phyloP scores from a whole-genome alignment of 2,329 filamentous ascomycete species.

The Aureobasidium lini region DNA sequence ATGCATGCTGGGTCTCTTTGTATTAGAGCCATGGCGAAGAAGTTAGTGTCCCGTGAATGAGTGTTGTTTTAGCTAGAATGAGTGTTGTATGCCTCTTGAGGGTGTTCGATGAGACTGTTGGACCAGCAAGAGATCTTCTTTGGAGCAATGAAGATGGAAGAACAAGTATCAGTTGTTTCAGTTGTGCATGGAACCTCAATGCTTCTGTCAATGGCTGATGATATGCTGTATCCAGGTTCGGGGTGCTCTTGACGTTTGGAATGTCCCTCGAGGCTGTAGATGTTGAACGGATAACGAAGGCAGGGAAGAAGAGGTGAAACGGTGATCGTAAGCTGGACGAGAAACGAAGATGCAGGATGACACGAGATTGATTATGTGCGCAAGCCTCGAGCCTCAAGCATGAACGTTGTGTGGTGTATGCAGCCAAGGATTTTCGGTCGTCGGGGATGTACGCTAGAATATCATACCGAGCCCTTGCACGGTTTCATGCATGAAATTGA shows the following conservation, averaged over 20 bases:
- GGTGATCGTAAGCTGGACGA: slow-evolving; percentile 4
- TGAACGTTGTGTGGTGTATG: slow-evolving; percentile 12
- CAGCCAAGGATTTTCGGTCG: slow-evolving; percentile 11
- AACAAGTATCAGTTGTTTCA: background rate
- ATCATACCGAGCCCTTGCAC: slow-evolving; percentile 10
- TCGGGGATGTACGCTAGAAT: slow-evolving; percentile 12
- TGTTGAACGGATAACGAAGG: background rate
- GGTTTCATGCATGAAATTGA: slow-evolving; percentile 13
- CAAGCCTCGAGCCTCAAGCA: slow-evolving; percentile 11
- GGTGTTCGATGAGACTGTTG: background rate
- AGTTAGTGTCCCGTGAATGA: background rate
- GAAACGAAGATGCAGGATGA: slow-evolving; percentile 11
- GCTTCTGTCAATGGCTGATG: background rate
- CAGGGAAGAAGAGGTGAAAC: slow-evolving; percentile 6
- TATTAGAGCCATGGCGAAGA: background rate
- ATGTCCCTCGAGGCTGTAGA: background rate
- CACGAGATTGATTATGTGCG: slow-evolving; percentile 1
- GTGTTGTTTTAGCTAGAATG: background rate
- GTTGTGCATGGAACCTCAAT: background rate
- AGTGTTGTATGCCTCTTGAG: background rate
- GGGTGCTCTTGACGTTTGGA: background rate
- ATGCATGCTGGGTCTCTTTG: slow-evolving; percentile 4
- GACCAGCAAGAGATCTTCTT: background rate
- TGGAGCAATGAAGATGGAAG: background rate
- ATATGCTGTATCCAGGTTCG: background rate